phyloP scores from a whole-genome alignment of 2,329 filamentous ascomycete species.

The Colletotrichum spinosum region DNA sequence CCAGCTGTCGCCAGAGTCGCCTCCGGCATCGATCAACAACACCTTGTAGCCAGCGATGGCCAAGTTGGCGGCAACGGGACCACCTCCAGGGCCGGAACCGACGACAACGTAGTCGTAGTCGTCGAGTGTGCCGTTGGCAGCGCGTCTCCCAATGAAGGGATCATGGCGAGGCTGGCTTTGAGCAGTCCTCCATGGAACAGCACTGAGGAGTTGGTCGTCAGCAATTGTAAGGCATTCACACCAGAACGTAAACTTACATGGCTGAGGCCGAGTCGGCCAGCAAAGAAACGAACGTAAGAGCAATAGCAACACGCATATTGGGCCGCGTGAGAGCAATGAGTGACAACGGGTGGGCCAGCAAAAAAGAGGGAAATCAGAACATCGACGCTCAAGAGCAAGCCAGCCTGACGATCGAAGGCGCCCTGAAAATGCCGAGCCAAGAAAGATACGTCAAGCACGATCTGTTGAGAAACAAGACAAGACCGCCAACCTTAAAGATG shows the following conservation, averaged over 20 bases:
- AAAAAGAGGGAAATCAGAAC: not conserved
- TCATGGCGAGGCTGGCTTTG: constrained; percentile 12
- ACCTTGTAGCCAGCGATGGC: constrained; percentile 66
- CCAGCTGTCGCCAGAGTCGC: constrained; percentile 57
- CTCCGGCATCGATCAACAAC: constrained; percentile 68
- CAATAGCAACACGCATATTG: constrained; percentile 18
- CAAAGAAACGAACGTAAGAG: constrained; percentile 8
- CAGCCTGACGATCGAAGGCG: not conserved
- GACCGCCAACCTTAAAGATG: not conserved
- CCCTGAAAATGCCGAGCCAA: too few species aligned
- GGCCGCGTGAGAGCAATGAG: constrained; percentile 2
- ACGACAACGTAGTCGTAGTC: constrained; percentile 69
- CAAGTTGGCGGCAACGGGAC: constrained; percentile 64
- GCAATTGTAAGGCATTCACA: not conserved
- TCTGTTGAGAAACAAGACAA: constrained; percentile 2
- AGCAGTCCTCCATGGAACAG: not conserved
- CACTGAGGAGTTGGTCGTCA: not conserved
- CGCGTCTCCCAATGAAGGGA: not conserved
- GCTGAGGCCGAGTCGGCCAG: constrained; percentile 17
- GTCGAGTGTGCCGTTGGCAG: constrained; percentile 4
- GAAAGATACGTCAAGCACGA: not conserved
- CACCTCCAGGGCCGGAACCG: constrained; percentile 67
- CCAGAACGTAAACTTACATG: not conserved
- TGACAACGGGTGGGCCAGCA: constrained; percentile 22
- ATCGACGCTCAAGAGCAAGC: not conserved